Conservation (phyloP, 208 protist genomes). For the Leishmania braziliensis region DNA sequence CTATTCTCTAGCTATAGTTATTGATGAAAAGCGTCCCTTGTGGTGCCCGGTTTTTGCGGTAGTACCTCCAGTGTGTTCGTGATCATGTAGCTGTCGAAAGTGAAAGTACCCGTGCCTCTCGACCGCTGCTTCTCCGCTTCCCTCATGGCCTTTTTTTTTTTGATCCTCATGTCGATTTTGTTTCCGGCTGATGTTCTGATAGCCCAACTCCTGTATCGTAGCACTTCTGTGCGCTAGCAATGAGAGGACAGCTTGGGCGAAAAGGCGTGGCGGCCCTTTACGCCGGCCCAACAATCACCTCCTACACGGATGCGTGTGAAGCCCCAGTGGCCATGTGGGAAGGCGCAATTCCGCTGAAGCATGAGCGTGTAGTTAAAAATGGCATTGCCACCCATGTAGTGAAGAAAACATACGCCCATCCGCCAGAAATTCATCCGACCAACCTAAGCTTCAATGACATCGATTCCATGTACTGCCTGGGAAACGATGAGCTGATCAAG, state of each 20-base stretch:
- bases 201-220: not conserved
- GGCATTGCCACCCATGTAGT: constrained; percentile 58
- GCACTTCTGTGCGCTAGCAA: constrained; percentile 12
- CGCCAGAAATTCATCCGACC: constrained; percentile 59
- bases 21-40: not conserved
- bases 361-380: constrained; percentile 55
- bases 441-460: constrained; percentile 84
- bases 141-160: not conserved
- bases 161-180: not conserved
- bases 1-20: not conserved
- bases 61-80: not conserved
- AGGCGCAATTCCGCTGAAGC: constrained; percentile 82
- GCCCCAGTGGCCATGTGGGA: constrained; percentile 86
- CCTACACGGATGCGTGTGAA: constrained; percentile 89
- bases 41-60: not conserved
- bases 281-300: constrained; percentile 50
- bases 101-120: not conserved
- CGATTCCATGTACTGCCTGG: constrained; percentile 91
- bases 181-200: not conserved
- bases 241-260: constrained; percentile 51
- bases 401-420: constrained; percentile 82
- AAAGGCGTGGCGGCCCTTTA: constrained; percentile 67
- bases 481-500: constrained; percentile 83
- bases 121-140: not conserved
- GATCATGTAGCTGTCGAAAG: not conserved